phyloP scores from a whole-genome alignment of 2,329 filamentous ascomycete species.

The Drechslerella coelobrocha region DNA sequence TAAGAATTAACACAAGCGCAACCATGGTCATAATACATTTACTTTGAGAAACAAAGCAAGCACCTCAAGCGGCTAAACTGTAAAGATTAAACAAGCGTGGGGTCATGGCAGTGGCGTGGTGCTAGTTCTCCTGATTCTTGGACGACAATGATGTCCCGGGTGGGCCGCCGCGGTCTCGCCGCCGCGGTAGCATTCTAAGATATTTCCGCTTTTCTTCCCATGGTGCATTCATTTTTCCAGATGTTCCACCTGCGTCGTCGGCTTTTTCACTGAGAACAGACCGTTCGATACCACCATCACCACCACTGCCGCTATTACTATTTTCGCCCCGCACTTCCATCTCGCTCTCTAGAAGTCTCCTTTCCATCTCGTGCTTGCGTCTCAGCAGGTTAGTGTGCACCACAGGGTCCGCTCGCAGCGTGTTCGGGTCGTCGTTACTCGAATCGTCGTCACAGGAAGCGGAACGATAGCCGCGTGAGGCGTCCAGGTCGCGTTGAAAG shows the following conservation, averaged over 20 bases:
- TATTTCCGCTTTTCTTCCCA: neutral
- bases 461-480: neutral
- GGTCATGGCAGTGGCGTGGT: neutral
- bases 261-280: too few relatives aligned
- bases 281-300: too few relatives aligned
- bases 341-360: neutral
- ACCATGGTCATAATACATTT: too few relatives aligned
- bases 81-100: too few relatives aligned
- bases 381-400: neutral
- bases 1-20: too few relatives aligned
- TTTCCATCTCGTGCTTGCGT: neutral
- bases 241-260: too few relatives aligned
- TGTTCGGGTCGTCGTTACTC: neutral
- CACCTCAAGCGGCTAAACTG: too few relatives aligned
- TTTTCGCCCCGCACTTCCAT: neutral
- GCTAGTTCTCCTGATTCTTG: slow-evolving; percentile 6
- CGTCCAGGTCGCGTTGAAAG: slow-evolving; percentile 19
- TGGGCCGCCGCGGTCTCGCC: neutral
- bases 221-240: neutral
- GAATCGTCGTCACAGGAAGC: neutral
- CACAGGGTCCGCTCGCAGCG: neutral
- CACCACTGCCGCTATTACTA: too few relatives aligned
- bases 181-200: slow-evolving; percentile 6
- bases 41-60: too few relatives aligned
- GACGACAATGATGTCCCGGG: neutral